phyloP scores from a whole-genome alignment of 495 filamentous ascomycete genomes.

The Rhizodiscina lignyota region DNA sequence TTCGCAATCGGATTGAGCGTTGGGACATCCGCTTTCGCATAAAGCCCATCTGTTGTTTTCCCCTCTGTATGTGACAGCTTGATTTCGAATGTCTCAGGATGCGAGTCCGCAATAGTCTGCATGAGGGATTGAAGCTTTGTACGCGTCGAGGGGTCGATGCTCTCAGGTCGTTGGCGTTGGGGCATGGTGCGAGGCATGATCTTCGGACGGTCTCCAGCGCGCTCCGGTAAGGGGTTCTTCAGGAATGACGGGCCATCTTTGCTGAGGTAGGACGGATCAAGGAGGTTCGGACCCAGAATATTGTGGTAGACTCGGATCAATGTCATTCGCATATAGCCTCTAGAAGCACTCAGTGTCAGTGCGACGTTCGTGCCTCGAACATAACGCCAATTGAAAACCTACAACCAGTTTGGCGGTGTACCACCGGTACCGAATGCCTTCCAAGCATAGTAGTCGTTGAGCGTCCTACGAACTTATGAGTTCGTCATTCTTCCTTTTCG shows the following conservation, averaged over 20 bases:
- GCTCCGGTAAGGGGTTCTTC: background rate
- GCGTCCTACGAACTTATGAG: background rate
- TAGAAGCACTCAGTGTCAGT: background rate
- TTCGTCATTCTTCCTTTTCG: background rate
- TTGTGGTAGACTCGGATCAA: background rate
- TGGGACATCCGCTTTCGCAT: background rate
- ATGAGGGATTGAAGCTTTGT: background rate
- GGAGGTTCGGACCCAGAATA: background rate
- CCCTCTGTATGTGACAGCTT: background rate
- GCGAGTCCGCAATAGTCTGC: background rate
- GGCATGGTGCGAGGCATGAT: background rate
- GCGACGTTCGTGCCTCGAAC: background rate
- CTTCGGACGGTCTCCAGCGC: background rate
- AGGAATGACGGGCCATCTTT: background rate
- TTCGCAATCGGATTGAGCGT: constrained; percentile 1
- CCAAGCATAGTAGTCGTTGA: background rate
- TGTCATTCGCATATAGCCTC: background rate
- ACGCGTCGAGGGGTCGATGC: background rate
- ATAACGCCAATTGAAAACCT: background rate
- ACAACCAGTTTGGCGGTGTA: background rate
- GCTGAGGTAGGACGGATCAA: background rate
- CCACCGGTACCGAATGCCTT: background rate
- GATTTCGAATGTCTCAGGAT: constrained; percentile 1
- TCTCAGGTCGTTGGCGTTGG: background rate
- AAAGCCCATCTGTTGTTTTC: background rate